These are phyloP conservation scores for Boletus vinaceobasis DNA, from an alignment of 768 basidiomycete genomes.

Conservation along the genomic window DNA sequence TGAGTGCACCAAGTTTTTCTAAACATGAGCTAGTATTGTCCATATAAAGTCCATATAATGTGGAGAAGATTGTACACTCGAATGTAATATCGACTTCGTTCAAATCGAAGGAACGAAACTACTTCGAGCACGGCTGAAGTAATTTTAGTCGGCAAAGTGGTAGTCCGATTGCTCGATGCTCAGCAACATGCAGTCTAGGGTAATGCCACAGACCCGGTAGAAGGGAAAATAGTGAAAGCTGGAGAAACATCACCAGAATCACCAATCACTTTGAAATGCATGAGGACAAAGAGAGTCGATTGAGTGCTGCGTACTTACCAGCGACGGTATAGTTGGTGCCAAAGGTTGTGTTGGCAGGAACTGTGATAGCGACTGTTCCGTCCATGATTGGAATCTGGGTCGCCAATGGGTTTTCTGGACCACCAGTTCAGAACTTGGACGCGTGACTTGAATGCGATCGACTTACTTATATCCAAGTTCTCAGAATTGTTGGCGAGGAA, in stretches of 20 bases:
- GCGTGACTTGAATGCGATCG: no score
- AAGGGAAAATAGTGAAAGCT: slow-evolving; percentile 48
- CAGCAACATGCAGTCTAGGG: neutral
- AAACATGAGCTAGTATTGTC: slow-evolving; percentile 1
- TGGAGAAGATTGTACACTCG: neutral
- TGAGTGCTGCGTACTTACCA: slow-evolving; percentile 40
- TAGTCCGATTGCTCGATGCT: neutral
- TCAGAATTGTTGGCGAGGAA: slow-evolving; percentile 36
- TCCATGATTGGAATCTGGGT: slow-evolving; percentile 47
- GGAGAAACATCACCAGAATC: slow-evolving; percentile 64
- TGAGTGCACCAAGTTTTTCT: neutral
- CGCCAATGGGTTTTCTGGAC: slow-evolving; percentile 56
- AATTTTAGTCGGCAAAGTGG: neutral
- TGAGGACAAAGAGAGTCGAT: neutral
- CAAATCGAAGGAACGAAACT: slow-evolving; percentile 7
- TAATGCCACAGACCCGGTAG: neutral
- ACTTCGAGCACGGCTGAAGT: neutral
- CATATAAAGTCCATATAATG: slow-evolving; percentile 5
- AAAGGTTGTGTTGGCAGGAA: slow-evolving; percentile 44
- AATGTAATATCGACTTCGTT: neutral
- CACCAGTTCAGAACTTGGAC: slow-evolving; percentile 6
- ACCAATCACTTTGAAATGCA: slow-evolving; percentile 49
- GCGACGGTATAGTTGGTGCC: slow-evolving; percentile 57
- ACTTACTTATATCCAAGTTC: slow-evolving; percentile 49
- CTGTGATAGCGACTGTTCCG: slow-evolving; percentile 48